Evolutionary conservation across 139 green algal species (phyloP).

Genomic region (Yamagishiella unicocca): DNA sequence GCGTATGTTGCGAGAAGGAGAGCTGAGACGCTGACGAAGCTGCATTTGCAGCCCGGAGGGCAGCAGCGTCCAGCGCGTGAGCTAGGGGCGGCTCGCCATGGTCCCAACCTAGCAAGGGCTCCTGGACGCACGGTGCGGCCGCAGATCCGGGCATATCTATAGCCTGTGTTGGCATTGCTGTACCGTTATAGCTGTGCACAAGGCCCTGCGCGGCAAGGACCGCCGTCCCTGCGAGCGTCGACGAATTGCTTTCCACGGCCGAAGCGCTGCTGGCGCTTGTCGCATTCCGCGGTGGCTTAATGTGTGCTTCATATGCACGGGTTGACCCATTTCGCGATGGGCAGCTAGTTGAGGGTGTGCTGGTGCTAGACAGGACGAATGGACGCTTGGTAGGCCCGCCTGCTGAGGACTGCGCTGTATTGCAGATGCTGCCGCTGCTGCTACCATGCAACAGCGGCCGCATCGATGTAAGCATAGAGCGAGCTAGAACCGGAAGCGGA

Average conservation of each 20-base stretch:
- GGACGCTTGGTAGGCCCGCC: conserved; percentile 3
- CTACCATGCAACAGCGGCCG: conserved; percentile 2
- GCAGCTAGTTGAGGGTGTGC: neutral
- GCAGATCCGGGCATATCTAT: neutral
- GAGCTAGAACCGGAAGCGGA: neutral
- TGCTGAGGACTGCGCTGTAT: neutral
- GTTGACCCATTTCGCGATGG: neutral
- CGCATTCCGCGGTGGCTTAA: neutral
- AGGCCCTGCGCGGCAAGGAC: neutral
- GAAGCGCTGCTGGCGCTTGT: neutral
- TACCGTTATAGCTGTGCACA: neutral
- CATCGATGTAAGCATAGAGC: conserved; percentile 9
- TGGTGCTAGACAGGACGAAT: neutral
- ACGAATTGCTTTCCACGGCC: conserved; percentile 7
- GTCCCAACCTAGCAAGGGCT: neutral
- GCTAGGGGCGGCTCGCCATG: neutral
- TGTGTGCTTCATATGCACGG: neutral
- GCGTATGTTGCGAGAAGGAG: too few relatives aligned
- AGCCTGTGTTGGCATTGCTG: neutral
- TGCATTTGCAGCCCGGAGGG: too few relatives aligned
- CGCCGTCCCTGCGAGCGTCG: conserved; percentile 10
- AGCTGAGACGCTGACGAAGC: too few relatives aligned
- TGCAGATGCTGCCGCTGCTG: conserved; percentile 30
- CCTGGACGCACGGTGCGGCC: neutral
- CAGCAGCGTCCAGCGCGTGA: neutral